phyloP scores from a whole-genome alignment of 208 protist genomes.

The Leishmania major region DNA sequence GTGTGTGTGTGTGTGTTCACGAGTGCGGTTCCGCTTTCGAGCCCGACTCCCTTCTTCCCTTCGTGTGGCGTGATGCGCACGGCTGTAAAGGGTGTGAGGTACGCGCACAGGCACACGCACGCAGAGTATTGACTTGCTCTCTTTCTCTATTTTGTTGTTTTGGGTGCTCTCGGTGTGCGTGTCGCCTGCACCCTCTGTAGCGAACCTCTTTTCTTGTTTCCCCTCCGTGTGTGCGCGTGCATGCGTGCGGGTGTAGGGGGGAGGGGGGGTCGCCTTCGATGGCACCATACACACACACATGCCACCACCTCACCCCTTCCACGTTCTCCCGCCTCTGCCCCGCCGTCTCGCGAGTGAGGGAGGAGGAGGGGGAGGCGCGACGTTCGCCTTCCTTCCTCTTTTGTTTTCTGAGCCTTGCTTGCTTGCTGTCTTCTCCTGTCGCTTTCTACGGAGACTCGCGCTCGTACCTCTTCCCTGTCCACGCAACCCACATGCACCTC shows the following conservation, averaged over 20 bases:
- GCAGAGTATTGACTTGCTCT: not conserved
- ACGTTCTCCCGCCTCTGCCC: not conserved
- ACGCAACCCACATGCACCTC: not conserved
- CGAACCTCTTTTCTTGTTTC: too few species aligned
- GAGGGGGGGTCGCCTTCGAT: too few species aligned
- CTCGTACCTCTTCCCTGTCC: not conserved
- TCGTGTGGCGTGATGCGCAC: not conserved
- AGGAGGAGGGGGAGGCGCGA: too few species aligned
- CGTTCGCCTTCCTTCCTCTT: not conserved
- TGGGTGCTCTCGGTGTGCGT: not conserved
- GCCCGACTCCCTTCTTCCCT: not conserved
- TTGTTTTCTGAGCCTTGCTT: not conserved
- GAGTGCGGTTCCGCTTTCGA: not conserved
- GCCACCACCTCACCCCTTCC: not conserved
- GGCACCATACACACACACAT: too few species aligned
- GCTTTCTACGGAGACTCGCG: not conserved
- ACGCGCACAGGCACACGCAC: not conserved
- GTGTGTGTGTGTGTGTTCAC: slow-evolving; percentile 2
- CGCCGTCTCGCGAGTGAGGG: not conserved
- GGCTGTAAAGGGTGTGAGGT: not conserved
- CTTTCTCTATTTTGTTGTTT: not conserved
- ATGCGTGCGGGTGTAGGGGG: too few species aligned
- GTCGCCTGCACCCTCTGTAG: too few species aligned
- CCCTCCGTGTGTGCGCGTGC: too few species aligned
- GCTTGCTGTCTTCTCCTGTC: not conserved